Evolutionary conservation across 345 rosid genomes (phyloP).

Genomic region (Capsella bursapastoris): DNA sequence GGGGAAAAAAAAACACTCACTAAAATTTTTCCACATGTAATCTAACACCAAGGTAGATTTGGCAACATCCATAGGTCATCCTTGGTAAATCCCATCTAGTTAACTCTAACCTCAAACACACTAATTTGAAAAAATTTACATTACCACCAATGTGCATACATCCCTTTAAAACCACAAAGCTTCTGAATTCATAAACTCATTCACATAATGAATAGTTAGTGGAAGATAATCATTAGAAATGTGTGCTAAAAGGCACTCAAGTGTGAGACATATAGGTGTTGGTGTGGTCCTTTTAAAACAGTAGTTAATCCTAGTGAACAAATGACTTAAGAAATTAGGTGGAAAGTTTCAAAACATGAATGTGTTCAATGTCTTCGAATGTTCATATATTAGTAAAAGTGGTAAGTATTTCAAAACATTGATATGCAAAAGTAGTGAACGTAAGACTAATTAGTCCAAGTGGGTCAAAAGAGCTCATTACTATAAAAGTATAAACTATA

Average conservation of each 20-base stretch:
- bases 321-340: neutral
- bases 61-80: no score
- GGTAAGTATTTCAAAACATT: constrained; percentile 5
- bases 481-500: no score
- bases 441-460: neutral
- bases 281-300: neutral
- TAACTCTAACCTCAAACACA: no score
- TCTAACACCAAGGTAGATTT: no score
- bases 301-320: neutral
- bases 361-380: neutral
- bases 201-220: neutral
- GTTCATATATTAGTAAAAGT: neutral
- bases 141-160: no score
- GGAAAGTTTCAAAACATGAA: neutral
- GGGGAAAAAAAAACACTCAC: no score
- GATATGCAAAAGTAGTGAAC: neutral
- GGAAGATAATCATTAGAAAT: neutral
- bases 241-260: neutral
- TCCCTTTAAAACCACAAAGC: neutral
- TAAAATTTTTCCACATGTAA: no score
- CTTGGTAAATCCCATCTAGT: no score
- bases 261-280: neutral
- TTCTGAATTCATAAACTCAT: no score
- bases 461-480: neutral
- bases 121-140: no score